Conservation (phyloP, 371 early-diverging fungal species). For the Ordospora colligata region DNA sequence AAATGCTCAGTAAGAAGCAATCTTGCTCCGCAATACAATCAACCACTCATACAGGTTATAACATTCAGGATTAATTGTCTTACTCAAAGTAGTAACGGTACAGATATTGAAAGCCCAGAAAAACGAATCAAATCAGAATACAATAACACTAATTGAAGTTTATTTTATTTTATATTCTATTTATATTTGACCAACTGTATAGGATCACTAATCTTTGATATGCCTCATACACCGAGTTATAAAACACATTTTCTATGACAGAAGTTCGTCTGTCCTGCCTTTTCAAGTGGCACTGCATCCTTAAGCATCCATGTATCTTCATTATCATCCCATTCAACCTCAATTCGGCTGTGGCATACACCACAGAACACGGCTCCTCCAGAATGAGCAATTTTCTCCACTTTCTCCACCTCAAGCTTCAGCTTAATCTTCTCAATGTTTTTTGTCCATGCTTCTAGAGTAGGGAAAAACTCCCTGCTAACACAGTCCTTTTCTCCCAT, state of each 20-base stretch:
- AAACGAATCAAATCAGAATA: neutral
- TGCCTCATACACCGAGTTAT: neutral
- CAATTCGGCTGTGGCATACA: conserved; percentile 23
- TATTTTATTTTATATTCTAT: neutral
- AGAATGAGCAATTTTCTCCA: conserved; percentile 9
- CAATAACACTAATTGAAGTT: neutral
- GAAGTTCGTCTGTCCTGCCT: conserved; percentile 10
- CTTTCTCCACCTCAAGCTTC: conserved; percentile 21
- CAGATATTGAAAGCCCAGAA: neutral
- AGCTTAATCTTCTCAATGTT: conserved; percentile 25
- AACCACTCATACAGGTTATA: no score
- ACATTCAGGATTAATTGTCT: no score
- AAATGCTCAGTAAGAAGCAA: no score
- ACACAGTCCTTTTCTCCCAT: conserved; percentile 9
- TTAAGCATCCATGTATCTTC: conserved; percentile 27
- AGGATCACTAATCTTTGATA: no score
- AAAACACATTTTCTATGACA: conserved; percentile 32
- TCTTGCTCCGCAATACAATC: no score
- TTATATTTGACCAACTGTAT: neutral
- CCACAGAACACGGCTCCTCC: conserved; percentile 17
- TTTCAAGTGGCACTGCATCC: conserved; percentile 18
- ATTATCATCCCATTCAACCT: conserved; percentile 32
- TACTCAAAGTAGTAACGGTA: no score
- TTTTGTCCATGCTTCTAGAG: conserved; percentile 18
- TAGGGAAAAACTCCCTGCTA: conserved; percentile 38